These are phyloP conservation scores for Macrotyloma uniflorum DNA, from an alignment of 306 rosid species.

Conservation along the genomic window DNA sequence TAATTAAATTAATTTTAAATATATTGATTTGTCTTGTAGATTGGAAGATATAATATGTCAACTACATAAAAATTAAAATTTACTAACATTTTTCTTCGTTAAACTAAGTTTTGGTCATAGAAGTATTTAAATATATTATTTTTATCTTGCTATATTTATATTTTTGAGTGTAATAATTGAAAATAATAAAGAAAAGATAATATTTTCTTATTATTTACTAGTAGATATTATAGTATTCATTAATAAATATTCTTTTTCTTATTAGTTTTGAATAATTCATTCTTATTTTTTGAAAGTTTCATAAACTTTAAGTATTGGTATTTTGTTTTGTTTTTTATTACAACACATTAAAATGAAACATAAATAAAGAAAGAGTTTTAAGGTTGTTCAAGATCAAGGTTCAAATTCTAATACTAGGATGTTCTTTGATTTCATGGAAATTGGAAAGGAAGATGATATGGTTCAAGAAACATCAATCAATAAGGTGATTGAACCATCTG, in stretches of 20 bases:
- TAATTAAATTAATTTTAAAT: too few relatives aligned
- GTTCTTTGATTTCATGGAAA: not conserved
- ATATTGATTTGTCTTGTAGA: too few relatives aligned
- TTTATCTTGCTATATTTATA: constrained; percentile 34
- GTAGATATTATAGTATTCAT: constrained; percentile 35
- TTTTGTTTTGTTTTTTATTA: not conserved
- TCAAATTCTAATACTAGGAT: not conserved
- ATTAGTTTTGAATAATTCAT: too few relatives aligned
- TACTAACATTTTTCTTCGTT: not conserved
- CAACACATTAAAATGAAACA: not conserved
- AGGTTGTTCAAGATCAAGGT: not conserved
- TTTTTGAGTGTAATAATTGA: not conserved
- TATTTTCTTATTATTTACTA: constrained; percentile 50
- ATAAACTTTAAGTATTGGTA: not conserved
- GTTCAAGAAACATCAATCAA: not conserved
- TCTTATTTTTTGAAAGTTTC: not conserved
- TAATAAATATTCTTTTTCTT: constrained; percentile 35
- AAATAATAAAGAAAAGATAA: constrained; percentile 33
- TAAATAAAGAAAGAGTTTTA: not conserved
- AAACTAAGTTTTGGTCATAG: too few relatives aligned
- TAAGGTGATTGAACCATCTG: not conserved
- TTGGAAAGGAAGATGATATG: not conserved
- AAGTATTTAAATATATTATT: too few relatives aligned
- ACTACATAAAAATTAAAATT: not conserved
- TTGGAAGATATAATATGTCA: not conserved